Percentiles rank a stretch among this genome's conserved stretches.
Evolutionary conservation across 2,329 filamentous ascomycete genomes (phyloP).

Genomic region (Fusarium penzigii): DNA sequence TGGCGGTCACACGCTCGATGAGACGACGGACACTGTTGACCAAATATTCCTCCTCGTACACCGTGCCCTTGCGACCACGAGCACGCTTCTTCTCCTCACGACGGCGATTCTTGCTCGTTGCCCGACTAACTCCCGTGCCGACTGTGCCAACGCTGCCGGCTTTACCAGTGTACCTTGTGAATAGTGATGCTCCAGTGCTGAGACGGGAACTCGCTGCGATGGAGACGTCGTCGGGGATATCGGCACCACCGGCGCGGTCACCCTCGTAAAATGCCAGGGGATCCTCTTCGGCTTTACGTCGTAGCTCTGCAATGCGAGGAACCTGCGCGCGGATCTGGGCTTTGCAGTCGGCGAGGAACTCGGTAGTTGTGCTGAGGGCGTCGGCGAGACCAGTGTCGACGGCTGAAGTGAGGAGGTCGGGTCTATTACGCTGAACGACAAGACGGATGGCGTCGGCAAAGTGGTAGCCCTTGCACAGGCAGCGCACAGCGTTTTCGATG

Average conservation of each 20-base stretch:
- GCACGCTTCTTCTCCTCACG: slow-evolving; percentile 95
- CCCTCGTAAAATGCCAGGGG: slow-evolving; percentile 89
- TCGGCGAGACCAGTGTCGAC: slow-evolving; percentile 82
- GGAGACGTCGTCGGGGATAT: slow-evolving; percentile 90
- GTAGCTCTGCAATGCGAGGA: slow-evolving; percentile 80
- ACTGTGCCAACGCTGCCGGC: slow-evolving; percentile 63
- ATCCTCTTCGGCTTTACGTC: slow-evolving; percentile 77
- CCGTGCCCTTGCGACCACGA: slow-evolving; percentile 90
- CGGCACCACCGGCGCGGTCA: slow-evolving; percentile 61
- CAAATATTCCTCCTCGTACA: slow-evolving; percentile 98
- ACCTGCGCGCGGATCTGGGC: slow-evolving; percentile 81
- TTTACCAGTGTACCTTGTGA: slow-evolving; percentile 87
- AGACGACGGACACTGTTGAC: slow-evolving; percentile 83
- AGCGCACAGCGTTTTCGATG: slow-evolving; percentile 67
- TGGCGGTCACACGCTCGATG: slow-evolving; percentile 76
- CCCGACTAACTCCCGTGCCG: slow-evolving; percentile 72
- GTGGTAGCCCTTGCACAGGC: slow-evolving; percentile 82
- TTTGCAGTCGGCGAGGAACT: slow-evolving; percentile 92
- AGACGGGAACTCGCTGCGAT: slow-evolving; percentile 80
- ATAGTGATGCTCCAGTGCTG: slow-evolving; percentile 82
- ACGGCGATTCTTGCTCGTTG: slow-evolving; percentile 83
- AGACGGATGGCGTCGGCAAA: slow-evolving; percentile 90
- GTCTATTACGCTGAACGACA: slow-evolving; percentile 59
- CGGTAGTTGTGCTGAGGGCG: slow-evolving; percentile 77
- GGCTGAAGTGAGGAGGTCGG: slow-evolving; percentile 64